Evolutionary conservation across 257 asterid species (phyloP), one percentile per base, ranked within the genome.

Genomic region (Lithospermum erythrorhizon): DNA sequence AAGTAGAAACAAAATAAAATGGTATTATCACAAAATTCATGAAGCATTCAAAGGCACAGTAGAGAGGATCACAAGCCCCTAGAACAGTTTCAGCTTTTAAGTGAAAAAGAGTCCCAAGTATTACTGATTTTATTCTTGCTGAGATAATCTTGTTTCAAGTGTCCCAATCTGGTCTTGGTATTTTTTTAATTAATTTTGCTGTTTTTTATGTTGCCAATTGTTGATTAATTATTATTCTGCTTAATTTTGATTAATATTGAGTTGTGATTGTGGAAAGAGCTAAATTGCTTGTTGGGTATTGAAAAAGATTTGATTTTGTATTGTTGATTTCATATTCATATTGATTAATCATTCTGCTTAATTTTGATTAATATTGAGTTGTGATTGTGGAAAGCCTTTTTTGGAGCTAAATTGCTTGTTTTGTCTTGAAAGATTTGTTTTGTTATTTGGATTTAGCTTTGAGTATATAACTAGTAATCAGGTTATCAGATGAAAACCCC

Each of bases 81-180:
- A 87, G 99, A 63, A 93, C 97, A 59, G 96, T 89, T 55, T 89
- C 99, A 21, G 99, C 96, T 62, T 93, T 89, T 83, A 93, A 89
- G 72, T 97, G 86, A 65, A 93, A 89, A 70, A 97, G 99, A 55
- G 97, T 93, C 48, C 94, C 89, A 55, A 93, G 94, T 85, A 75
- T 86, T 83, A 79, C 73, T 60, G 99, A 93, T 75, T 93, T 93
- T 73, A 69, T 89, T 71, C 66, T 84, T 73, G 99, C 99, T 71
- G 99, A 32, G 99, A 93, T 63, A 93, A 93, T 67, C 99, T 89
- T 59, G 99, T 93, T 73, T 81, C 97, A 93, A 93, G 73, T 93
- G 97, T 76, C 97, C 99, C 19, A 93, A 97, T 29, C n/a, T 93
- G 99, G 99, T 84, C 99, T 11, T 89, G 99, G 99, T 93, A 83